Base-by-base conservation (phyloP, 352 stramenopile species). In the Phytophthora syringae region DNA sequence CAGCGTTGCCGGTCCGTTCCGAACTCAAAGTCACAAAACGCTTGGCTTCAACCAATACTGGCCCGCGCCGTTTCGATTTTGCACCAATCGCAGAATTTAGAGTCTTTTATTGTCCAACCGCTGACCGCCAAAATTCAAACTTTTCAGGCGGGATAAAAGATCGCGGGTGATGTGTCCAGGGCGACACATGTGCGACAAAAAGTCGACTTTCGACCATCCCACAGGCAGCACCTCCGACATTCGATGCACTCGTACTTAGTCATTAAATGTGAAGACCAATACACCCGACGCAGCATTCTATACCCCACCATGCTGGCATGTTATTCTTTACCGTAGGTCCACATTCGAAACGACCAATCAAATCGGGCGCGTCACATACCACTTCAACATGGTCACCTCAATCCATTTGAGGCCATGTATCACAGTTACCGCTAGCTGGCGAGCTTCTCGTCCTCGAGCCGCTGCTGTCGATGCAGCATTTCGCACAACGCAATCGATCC, bases 161-260 rank as follows among this genome's bases (percentile, higher is more conserved):
- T 63, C 43, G 43, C 43, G 9, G 20, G 20, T 59, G 45, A 64
- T 57, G 45, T 24, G 37, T 45, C 53, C 15, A 65, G 55, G n/a
- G n/a, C 21, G 39, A 54, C 60, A 58, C 20, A 63, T 52, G 52
- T 68, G 52, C 34, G 36, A 60, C 55, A 70, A 65, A 65, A 61
- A 66, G 56, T 69, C 61, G 47, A 70, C 59, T 58, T 63, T 53
- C 36, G 53, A 53, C 47, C n/a, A 34, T 49, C 30, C 59, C 49
- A 39, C 34, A 27, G 24, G n/a, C 10, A 27, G 7, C 50, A 11
- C 20, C 43, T 64, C 45, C 54, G 48, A 64, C 60, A 68, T 52
- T 34, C 22, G 3, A 47, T 47, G 18, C 3, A 2, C 9, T 47
- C 18, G 18, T 22, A 43, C 18, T 47, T 25, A 9, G 3, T 9